Evolutionary conservation across 305 asterid genomes (phyloP).

Genomic region (Fraxinus angustifolia): DNA sequence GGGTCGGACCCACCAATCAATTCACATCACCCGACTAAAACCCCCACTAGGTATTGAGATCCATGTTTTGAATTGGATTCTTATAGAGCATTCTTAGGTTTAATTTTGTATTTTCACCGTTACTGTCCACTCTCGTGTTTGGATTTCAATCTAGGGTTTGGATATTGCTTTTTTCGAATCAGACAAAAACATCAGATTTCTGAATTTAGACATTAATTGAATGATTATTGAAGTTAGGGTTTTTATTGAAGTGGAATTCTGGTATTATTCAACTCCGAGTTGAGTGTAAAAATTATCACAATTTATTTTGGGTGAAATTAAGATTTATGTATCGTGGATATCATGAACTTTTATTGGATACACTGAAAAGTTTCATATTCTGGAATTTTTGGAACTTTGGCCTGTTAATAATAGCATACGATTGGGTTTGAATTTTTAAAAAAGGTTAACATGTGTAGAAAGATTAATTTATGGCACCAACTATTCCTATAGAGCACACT

Average conservation of each 20-base stretch:
- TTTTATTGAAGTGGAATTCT: constrained; percentile 23
- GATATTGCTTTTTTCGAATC: constrained; percentile 1
- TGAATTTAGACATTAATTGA: background rate
- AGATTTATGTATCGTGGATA: background rate
- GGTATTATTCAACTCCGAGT: constrained; percentile 12
- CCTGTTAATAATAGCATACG: constrained; percentile 7
- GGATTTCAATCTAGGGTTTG: constrained; percentile 25
- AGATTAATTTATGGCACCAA: constrained; percentile 48
- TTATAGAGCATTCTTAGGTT: background rate
- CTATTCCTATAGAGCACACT: constrained; percentile 47
- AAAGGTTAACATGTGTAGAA: constrained; percentile 34
- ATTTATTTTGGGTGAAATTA: constrained; percentile 8
- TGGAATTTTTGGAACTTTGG: background rate
- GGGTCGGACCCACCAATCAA: constrained; percentile 10
- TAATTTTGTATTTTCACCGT: background rate
- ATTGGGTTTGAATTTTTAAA: constrained; percentile 16
- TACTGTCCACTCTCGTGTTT: background rate
- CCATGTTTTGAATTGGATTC: background rate
- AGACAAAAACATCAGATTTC: background rate
- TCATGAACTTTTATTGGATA: constrained; percentile 8
- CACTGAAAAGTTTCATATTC: background rate
- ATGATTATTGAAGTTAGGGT: constrained; percentile 18
- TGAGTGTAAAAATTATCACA: constrained; percentile 13
- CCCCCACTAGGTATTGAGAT: background rate
- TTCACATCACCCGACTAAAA: background rate